These are phyloP conservation scores for Colletotrichum aenigma DNA, from an alignment of 2,329 filamentous ascomycete genomes.

Conservation along the genomic window DNA sequence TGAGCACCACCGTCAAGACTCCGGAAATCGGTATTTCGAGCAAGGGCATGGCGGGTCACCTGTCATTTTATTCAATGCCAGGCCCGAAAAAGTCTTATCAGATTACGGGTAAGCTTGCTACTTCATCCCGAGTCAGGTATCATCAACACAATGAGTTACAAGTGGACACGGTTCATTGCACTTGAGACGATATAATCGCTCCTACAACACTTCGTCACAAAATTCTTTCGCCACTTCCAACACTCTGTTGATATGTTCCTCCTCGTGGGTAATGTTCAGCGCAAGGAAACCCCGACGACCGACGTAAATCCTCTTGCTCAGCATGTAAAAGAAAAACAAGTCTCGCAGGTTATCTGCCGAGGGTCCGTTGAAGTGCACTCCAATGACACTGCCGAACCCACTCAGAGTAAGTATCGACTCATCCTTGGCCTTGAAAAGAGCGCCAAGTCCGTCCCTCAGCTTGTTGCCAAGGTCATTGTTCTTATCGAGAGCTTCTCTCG, in stretches of 20 bases:
- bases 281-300: constrained; percentile 18
- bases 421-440: background rate
- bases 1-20: background rate
- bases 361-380: constrained; percentile 8
- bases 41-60: background rate
- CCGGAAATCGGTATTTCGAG: background rate
- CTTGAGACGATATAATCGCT: background rate
- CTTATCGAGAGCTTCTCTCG: constrained; percentile 6
- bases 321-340: constrained; percentile 17
- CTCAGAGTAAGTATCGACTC: background rate
- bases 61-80: too few relatives aligned
- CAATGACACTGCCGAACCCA: constrained; percentile 15
- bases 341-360: background rate
- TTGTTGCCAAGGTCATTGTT: background rate
- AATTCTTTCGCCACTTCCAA: background rate
- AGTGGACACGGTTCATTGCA: background rate
- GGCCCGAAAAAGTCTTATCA: background rate
- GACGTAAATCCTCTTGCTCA: constrained; percentile 9
- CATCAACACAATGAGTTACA: accelerated
- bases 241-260: background rate
- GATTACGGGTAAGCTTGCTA: background rate
- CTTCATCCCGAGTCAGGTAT: background rate
- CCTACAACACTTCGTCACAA: background rate
- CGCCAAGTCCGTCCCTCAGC: background rate
- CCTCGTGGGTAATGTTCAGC: constrained; percentile 13